A percentile compares a stretch with the other conserved stretches of the same genome.
phyloP scores from a whole-genome alignment of 2,329 filamentous ascomycete species.

The Calcarisporium arbuscula region DNA sequence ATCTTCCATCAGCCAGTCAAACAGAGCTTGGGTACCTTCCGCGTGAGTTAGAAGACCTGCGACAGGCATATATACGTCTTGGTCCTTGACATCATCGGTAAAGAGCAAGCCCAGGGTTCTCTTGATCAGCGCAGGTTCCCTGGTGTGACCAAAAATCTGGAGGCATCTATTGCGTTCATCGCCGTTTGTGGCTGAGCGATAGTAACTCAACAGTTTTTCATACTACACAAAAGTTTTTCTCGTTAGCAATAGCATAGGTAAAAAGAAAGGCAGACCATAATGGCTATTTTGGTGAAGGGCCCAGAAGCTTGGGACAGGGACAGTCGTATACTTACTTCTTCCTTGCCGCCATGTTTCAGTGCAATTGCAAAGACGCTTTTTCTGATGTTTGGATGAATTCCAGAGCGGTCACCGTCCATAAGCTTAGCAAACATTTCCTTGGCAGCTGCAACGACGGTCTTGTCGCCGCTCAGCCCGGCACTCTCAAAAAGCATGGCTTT shows the following conservation, averaged over 20 bases:
- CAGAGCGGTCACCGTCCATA: slow-evolving; percentile 67
- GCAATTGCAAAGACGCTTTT: slow-evolving; percentile 81
- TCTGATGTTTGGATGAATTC: slow-evolving; percentile 88
- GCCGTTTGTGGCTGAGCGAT: slow-evolving; percentile 59
- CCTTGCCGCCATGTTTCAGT: slow-evolving; percentile 75
- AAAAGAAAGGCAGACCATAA: neutral
- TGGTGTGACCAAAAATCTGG: slow-evolving; percentile 72
- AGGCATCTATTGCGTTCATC: slow-evolving; percentile 92
- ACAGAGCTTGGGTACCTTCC: slow-evolving; percentile 74
- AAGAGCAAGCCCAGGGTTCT: slow-evolving; percentile 70
- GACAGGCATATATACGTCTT: slow-evolving; percentile 89
- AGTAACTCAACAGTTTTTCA: slow-evolving; percentile 68
- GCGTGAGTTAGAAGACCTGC: slow-evolving; percentile 70
- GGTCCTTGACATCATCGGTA: slow-evolving; percentile 79
- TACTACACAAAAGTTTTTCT: slow-evolving; percentile 44
- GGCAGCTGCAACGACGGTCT: slow-evolving; percentile 69
- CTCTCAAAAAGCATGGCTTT: slow-evolving; percentile 85
- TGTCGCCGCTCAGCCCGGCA: slow-evolving; percentile 75
- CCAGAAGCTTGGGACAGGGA: too few species aligned
- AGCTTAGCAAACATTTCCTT: slow-evolving; percentile 90
- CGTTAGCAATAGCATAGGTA: slow-evolving; percentile 8
- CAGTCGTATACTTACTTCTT: slow-evolving; percentile 52
- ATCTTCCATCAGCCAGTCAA: slow-evolving; percentile 76
- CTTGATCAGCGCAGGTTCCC: slow-evolving; percentile 73
- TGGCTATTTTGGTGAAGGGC: too few species aligned